Percentiles rank a stretch among this genome's conserved stretches.
These are phyloP conservation scores for Mycocentrospora acerina DNA, from an alignment of 2,329 filamentous ascomycete genomes.

Conservation along the genomic window DNA sequence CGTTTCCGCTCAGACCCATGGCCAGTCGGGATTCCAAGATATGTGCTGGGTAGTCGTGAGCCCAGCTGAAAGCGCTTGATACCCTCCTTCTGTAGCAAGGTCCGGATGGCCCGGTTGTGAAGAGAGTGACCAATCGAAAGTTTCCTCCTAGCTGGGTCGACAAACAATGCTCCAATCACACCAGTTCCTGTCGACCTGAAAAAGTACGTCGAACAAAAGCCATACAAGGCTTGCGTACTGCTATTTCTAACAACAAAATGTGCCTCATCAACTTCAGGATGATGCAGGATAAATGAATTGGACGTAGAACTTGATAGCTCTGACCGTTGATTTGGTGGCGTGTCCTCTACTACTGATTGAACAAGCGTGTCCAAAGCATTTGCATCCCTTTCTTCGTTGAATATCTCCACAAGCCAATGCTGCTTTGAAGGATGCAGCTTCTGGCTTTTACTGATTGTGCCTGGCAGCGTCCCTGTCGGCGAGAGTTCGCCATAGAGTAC, in stretches of 20 bases:
- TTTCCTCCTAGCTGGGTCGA: slow-evolving; percentile 82
- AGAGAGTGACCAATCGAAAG: slow-evolving; percentile 88
- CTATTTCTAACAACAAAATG: slow-evolving; percentile 95
- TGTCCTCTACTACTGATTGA: slow-evolving; percentile 65
- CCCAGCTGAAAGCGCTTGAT: slow-evolving; percentile 82
- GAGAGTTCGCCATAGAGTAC: slow-evolving; percentile 76
- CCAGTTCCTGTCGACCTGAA: slow-evolving; percentile 69
- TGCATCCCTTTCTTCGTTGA: slow-evolving; percentile 76
- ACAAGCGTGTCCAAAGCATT: slow-evolving; percentile 75
- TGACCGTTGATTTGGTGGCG: slow-evolving; percentile 65
- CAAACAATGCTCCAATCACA: slow-evolving; percentile 82
- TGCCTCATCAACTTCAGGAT: slow-evolving; percentile 70
- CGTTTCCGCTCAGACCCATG: slow-evolving; percentile 62
- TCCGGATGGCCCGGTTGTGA: slow-evolving; percentile 80
- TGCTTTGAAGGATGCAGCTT: slow-evolving; percentile 87
- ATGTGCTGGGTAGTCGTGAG: slow-evolving; percentile 78
- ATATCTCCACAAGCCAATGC: slow-evolving; percentile 91
- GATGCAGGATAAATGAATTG: slow-evolving; percentile 73
- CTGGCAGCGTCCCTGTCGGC: slow-evolving; percentile 59
- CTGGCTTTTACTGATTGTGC: slow-evolving; percentile 82
- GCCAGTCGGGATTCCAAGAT: slow-evolving; percentile 76
- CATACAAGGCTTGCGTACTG: slow-evolving; percentile 86
- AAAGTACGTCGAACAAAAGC: slow-evolving; percentile 88
- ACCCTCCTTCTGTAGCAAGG: slow-evolving; percentile 68
- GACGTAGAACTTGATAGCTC: slow-evolving; percentile 70